Evolutionary conservation across 305 asterid species (phyloP), one percentile per base, ranked within the genome.

Genomic region (Petunia hybrid): DNA sequence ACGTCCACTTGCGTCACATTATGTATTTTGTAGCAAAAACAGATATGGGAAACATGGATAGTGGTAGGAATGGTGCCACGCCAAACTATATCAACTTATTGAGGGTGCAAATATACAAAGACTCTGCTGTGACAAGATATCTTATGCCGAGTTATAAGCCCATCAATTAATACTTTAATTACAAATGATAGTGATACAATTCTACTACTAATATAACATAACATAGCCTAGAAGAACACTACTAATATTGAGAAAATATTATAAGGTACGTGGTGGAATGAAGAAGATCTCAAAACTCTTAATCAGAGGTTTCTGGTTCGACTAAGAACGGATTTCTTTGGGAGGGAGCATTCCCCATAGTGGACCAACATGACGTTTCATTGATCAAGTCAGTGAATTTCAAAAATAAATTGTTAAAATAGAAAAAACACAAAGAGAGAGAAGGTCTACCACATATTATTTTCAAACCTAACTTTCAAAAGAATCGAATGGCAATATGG

Each of bases 31-130:
- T 48, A 48, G 55, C 55, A 48, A 68, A 42, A 16, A 22, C 40
- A 69, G n/a, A 45, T 69, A 45, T 1, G 42, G 31, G 53, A 41
- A 10, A 35, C 43, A 55, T 70, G 61, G 31, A 70, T 70, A 45
- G 59, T 22, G 77, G 60, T 70, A 42, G 41, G 51, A 70, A 6
- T 70, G 42, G 43, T 45, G 77, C 60, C 77, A 46, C 77, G 42
- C 77, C 60, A 70, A 48, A 48, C 3, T 12, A 46, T 10, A 63
- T 70, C 22, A 61, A 61, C 66, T 61, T 8, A 31, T 31, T 61
- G 41, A 71, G 12, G 12, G 6, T 31, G 61, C 61, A 69, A 41
- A 42, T 68, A 43, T 16, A 8, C 76, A 41, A 68, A 43, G 13
- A 43, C 2, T 43, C 8, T 68, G 76, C 40, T 43, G 71, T 12